These are phyloP conservation scores for Backusella circina DNA, from an alignment of 192 early-diverging fungal species.

Conservation along the genomic window DNA sequence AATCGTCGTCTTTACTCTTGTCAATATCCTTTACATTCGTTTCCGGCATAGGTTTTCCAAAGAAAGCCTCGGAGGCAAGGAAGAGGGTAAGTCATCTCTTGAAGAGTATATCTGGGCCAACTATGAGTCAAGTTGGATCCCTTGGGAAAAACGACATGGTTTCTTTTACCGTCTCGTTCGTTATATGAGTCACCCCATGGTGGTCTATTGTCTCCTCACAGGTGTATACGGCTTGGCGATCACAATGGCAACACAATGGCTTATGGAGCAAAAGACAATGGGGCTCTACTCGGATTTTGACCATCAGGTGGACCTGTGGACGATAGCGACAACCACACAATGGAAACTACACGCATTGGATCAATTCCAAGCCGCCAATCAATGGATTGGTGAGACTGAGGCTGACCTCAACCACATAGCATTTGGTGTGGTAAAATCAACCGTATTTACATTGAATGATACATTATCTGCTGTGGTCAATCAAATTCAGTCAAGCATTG, in stretches of 20 bases:
- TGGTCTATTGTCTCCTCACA: background rate
- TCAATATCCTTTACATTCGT: background rate
- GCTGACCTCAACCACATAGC: constrained; percentile 14
- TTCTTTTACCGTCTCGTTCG: background rate
- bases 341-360: background rate
- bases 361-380: background rate
- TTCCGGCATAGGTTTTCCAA: background rate
- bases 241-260: background rate
- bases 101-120: background rate
- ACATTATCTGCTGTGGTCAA: constrained; percentile 14
- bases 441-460: constrained; percentile 15
- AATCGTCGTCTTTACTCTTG: background rate
- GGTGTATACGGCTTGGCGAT: background rate
- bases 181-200: background rate
- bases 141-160: background rate
- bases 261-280: background rate
- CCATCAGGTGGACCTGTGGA: background rate
- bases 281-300: background rate
- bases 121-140: background rate
- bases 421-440: constrained; percentile 16
- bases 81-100: background rate
- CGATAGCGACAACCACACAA: background rate
- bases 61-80: background rate
- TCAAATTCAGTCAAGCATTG: constrained; percentile 3
- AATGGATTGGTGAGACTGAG: constrained; percentile 23